Conservation (phyloP, 2,329 filamentous ascomycete genomes). For the Venturia effusa region DNA sequence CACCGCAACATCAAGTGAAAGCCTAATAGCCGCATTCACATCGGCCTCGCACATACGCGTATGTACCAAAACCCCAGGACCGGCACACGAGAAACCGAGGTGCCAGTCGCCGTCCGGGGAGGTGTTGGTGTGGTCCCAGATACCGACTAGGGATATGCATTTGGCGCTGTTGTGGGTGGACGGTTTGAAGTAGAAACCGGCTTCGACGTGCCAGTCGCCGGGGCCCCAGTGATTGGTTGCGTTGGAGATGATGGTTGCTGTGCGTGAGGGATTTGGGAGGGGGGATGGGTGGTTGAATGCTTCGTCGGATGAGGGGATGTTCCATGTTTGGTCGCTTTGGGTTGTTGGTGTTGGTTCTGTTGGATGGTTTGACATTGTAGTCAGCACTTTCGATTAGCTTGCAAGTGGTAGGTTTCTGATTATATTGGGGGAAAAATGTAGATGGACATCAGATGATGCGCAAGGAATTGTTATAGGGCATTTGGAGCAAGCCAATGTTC, state of each 20-base stretch:
- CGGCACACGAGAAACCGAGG: neutral
- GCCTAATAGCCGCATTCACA: neutral
- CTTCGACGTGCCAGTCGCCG: no score
- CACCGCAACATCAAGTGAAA: neutral
- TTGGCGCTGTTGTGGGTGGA: no score
- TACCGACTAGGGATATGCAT: no score
- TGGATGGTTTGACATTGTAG: neutral
- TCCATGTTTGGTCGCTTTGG: neutral
- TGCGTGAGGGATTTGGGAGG: no score
- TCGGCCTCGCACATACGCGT: neutral
- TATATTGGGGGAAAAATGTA: neutral
- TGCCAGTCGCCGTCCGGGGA: neutral
- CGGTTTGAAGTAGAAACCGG: no score
- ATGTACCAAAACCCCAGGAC: neutral
- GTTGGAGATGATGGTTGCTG: no score
- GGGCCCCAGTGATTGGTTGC: no score
- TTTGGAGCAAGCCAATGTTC: neutral
- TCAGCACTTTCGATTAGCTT: neutral
- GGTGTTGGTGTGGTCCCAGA: neutral
- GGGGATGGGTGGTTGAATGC: neutral
- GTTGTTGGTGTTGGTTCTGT: neutral
- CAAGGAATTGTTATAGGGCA: neutral
- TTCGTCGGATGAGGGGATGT: neutral
- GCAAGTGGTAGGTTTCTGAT: neutral
- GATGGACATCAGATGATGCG: neutral